phyloP scores from a whole-genome alignment of 768 basidiomycete species.

The Lentinula lateritia region DNA sequence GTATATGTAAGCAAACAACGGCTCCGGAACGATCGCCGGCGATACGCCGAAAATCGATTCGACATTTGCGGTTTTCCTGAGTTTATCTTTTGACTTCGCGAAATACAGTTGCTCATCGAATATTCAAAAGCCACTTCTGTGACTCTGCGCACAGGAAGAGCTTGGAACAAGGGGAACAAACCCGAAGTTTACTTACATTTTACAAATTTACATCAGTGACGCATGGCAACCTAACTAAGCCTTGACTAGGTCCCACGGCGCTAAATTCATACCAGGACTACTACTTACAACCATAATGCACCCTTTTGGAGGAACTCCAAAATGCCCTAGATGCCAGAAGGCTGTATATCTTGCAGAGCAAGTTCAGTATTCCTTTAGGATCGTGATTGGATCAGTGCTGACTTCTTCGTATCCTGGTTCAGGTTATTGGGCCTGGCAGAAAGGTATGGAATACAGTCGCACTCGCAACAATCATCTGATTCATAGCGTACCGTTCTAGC shows the following conservation, averaged over 20 bases:
- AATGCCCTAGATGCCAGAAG: slow-evolving; percentile 71
- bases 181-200: no score
- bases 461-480: not conserved
- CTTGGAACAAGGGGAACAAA: no score
- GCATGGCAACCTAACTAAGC: not conserved
- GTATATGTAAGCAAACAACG: not conserved
- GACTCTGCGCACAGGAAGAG: no score
- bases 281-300: slow-evolving; percentile 40
- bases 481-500: slow-evolving; percentile 28
- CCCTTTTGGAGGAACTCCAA: slow-evolving; percentile 64
- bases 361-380: slow-evolving; percentile 32
- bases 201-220: not conserved
- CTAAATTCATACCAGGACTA: not conserved
- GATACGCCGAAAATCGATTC: no score
- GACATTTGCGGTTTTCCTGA: no score
- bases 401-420: slow-evolving; percentile 10
- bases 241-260: not conserved
- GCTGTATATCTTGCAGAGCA: slow-evolving; percentile 87
- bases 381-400: not conserved
- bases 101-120: no score
- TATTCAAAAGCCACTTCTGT: no score
- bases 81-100: no score
- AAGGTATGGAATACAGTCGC: slow-evolving; percentile 44
- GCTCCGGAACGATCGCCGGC: not conserved
- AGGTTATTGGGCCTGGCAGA: slow-evolving; percentile 85